A percentile compares a stretch with the other conserved stretches of the same genome.
Evolutionary conservation across 768 basidiomycete genomes (phyloP).

Genomic region (Pleurotus tuber-regium): DNA sequence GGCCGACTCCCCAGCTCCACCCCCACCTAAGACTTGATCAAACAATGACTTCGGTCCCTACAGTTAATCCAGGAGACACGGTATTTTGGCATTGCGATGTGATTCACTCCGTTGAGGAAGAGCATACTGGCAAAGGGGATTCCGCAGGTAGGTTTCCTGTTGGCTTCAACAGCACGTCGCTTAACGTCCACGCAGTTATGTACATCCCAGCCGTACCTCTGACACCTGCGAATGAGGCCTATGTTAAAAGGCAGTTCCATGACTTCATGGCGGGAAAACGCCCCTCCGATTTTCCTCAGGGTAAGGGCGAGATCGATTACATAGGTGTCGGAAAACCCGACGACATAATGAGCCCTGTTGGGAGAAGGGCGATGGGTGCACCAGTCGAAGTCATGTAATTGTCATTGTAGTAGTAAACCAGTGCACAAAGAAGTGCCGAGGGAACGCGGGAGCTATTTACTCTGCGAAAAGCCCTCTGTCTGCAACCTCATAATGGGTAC

Average conservation of each 20-base stretch:
- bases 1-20: constrained; percentile 36
- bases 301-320: constrained; percentile 33
- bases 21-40: constrained; percentile 51
- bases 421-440: too few relatives aligned
- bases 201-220: constrained; percentile 75
- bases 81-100: constrained; percentile 62
- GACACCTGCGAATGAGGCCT: constrained; percentile 58
- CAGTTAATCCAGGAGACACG: constrained; percentile 63
- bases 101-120: constrained; percentile 27
- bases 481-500: too few relatives aligned
- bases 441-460: too few relatives aligned
- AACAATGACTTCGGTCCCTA: constrained; percentile 63
- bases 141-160: constrained; percentile 30
- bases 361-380: constrained; percentile 41
- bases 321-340: constrained; percentile 32
- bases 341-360: constrained; percentile 34
- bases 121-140: constrained; percentile 43
- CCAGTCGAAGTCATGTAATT: constrained; percentile 24
- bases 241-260: constrained; percentile 60
- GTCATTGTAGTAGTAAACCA: too few relatives aligned
- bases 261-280: constrained; percentile 57
- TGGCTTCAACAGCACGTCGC: constrained; percentile 3
- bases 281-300: constrained; percentile 70
- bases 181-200: constrained; percentile 46
- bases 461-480: too few relatives aligned